These are phyloP conservation scores for Boletus eberwhitei DNA, from an alignment of 768 basidiomycete genomes.

Conservation along the genomic window DNA sequence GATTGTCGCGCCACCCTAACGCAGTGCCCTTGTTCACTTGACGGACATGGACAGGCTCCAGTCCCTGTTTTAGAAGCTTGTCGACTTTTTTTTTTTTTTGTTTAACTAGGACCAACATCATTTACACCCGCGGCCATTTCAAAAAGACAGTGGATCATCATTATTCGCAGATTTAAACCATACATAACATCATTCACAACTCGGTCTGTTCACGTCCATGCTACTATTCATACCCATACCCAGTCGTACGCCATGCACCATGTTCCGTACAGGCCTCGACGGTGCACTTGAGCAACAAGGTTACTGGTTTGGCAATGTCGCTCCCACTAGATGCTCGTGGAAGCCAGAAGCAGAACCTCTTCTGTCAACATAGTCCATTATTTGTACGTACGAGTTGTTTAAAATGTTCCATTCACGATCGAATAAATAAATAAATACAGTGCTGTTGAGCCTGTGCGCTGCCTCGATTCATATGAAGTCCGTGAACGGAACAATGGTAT, in stretches of 20 bases:
- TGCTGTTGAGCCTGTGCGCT: background rate
- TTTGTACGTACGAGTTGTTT: slow-evolving; percentile 10
- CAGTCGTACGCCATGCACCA: background rate
- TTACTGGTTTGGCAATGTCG: slow-evolving; percentile 5
- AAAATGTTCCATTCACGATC: background rate
- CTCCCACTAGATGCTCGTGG: background rate
- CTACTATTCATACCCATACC: background rate
- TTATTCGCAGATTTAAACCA: slow-evolving; percentile 7
- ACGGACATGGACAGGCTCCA: slow-evolving; percentile 5
- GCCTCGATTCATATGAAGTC: background rate
- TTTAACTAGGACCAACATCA: slow-evolving; percentile 4
- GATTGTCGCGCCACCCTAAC: slow-evolving; percentile 5
- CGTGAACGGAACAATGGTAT: background rate
- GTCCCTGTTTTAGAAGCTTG: slow-evolving; percentile 15
- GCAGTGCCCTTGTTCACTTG: slow-evolving; percentile 1
- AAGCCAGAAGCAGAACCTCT: slow-evolving; percentile 3
- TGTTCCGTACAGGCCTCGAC: background rate
- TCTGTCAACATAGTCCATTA: background rate
- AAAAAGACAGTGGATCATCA: slow-evolving; percentile 9
- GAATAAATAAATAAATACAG: slow-evolving; percentile 2
- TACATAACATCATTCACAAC: slow-evolving; percentile 6
- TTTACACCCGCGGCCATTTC: background rate
- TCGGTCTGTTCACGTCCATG: slow-evolving; percentile 4
- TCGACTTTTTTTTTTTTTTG: slow-evolving; percentile 4
- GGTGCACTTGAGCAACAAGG: background rate